Evolutionary conservation across 768 basidiomycete genomes (phyloP).

Genomic region (Leccinum variicolor): DNA sequence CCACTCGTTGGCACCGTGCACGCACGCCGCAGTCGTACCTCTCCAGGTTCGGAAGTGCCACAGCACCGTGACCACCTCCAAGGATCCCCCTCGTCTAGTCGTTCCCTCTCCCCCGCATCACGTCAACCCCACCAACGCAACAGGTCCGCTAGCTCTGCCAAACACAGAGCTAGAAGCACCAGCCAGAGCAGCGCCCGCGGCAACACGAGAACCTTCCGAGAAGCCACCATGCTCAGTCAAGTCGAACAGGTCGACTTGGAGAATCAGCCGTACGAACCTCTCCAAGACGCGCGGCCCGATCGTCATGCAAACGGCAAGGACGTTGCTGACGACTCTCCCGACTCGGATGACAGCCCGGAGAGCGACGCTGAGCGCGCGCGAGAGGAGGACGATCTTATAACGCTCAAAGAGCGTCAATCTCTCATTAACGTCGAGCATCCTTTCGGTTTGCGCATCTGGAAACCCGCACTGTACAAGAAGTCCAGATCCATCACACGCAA

Average conservation of each 20-base stretch:
- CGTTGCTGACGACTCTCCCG: conserved; percentile 37
- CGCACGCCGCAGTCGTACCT: conserved; percentile 48
- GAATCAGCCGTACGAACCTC: conserved; percentile 34
- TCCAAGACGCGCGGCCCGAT: conserved; percentile 19
- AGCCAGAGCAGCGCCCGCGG: conserved; percentile 60
- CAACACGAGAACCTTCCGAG: conserved; percentile 42
- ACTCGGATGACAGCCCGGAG: conserved; percentile 40
- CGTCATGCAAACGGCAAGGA: conserved; percentile 39
- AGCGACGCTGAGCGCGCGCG: conserved; percentile 19
- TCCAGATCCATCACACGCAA: conserved; percentile 93
- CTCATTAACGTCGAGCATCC: conserved; percentile 99
- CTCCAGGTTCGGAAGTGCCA: conserved; percentile 55
- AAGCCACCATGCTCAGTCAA: conserved; percentile 46
- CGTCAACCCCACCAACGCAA: conserved; percentile 45
- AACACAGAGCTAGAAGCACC: conserved; percentile 52
- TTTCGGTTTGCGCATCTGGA: conserved; percentile 99
- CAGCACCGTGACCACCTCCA: conserved; percentile 60
- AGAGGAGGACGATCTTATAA: conserved; percentile 81
- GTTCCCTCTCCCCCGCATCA: conserved; percentile 44
- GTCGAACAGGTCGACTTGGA: conserved; percentile 45
- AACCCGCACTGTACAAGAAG: conserved; percentile 98
- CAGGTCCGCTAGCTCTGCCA: conserved; percentile 50
- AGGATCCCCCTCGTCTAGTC: conserved; percentile 46
- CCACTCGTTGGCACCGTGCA: conserved; percentile 33
- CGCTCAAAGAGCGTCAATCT: conserved; percentile 92